Conservation (phyloP, 2,329 filamentous ascomycete species). For the Ceratocystis harringtonii region DNA sequence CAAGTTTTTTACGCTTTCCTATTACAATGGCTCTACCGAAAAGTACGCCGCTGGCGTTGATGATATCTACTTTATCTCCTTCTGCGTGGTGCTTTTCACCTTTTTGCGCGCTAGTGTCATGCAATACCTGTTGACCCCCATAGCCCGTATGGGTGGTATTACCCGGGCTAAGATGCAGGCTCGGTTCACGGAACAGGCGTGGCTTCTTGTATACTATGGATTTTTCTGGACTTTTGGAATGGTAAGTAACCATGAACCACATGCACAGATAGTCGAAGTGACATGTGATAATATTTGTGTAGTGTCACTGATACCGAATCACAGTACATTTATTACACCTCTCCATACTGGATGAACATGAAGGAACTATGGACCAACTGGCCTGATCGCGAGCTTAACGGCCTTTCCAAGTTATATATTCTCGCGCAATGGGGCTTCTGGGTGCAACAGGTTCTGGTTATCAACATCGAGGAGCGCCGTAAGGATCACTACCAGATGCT, state of each 20-base stretch:
- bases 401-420: slow-evolving; percentile 75
- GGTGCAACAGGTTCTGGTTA: slow-evolving; percentile 84
- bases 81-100: slow-evolving; percentile 73
- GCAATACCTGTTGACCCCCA: slow-evolving; percentile 71
- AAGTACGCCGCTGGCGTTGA: slow-evolving; percentile 64
- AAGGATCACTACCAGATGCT: slow-evolving; percentile 98
- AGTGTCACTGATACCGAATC: slow-evolving; percentile 4
- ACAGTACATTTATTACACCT: slow-evolving; percentile 67
- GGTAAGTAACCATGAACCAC: slow-evolving; percentile 36
- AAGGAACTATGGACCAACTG: slow-evolving; percentile 69
- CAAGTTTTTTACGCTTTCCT: slow-evolving; percentile 78
- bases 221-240: slow-evolving; percentile 73
- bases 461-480: slow-evolving; percentile 83
- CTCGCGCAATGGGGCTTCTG: slow-evolving; percentile 83
- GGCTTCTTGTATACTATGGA: slow-evolving; percentile 72
- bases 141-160: slow-evolving; percentile 59
- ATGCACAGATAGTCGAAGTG: background rate
- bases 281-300: background rate
- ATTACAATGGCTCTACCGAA: slow-evolving; percentile 55
- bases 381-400: slow-evolving; percentile 61
- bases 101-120: slow-evolving; percentile 70
- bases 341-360: slow-evolving; percentile 64
- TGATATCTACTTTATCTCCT: slow-evolving; percentile 62
- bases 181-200: slow-evolving; percentile 87
- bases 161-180: slow-evolving; percentile 59